Percentiles rank a stretch among this genome's conserved stretches.
Conservation (phyloP, 1,139 yeast species). For the Yamadazyma sp. region DNA sequence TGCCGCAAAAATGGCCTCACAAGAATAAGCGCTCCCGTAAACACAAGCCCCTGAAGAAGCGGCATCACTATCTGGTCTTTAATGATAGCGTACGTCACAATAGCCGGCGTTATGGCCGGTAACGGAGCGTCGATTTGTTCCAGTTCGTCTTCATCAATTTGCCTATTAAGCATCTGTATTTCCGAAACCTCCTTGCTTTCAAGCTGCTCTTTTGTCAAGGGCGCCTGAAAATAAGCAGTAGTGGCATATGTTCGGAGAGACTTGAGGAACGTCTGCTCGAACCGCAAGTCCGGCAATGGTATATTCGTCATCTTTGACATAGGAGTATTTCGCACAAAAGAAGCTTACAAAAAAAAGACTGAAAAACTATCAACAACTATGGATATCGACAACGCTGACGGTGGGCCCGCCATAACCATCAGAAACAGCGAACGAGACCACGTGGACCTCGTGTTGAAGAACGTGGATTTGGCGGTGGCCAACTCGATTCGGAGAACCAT, state of each 20-base stretch:
- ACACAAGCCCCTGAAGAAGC: conserved; percentile 46
- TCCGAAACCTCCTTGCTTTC: conserved; percentile 21
- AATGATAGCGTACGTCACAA: conserved; percentile 54
- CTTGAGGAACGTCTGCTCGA: conserved; percentile 58
- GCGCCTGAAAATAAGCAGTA: conserved; percentile 3
- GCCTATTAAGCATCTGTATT: conserved; percentile 21
- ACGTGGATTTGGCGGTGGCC: conserved; percentile 88
- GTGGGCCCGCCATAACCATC: conserved; percentile 79
- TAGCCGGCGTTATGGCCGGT: conserved; percentile 43
- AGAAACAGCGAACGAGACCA: conserved; percentile 82
- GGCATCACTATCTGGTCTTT: conserved; percentile 74
- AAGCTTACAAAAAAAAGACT: background rate
- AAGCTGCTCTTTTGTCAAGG: conserved; percentile 11
- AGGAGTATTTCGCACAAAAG: background rate
- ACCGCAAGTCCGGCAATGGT: conserved; percentile 60
- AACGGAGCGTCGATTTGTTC: conserved; percentile 22
- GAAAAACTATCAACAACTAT: conserved; percentile 15
- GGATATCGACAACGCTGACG: conserved; percentile 39
- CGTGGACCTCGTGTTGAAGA: conserved; percentile 85
- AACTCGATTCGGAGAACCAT: conserved; percentile 89
- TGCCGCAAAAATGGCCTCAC: conserved; percentile 28
- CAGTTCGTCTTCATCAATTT: conserved; percentile 25
- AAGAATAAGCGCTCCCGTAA: conserved; percentile 36
- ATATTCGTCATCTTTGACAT: conserved; percentile 5
- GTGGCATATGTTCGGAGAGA: conserved; percentile 43